Conservation (phyloP, 345 rosid genomes). For the Citrus mangshanensis region DNA sequence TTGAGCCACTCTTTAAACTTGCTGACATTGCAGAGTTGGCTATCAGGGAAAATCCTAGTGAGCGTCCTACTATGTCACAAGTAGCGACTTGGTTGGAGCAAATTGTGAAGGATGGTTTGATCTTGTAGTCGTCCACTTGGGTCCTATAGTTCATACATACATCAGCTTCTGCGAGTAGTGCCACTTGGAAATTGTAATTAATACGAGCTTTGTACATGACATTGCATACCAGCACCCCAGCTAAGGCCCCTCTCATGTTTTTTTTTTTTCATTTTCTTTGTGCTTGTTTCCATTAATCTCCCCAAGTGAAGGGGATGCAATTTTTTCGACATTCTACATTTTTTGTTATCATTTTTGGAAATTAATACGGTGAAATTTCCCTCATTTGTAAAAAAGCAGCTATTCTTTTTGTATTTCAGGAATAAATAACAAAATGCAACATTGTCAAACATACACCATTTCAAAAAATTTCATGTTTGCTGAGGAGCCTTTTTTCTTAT, state of each 20-base stretch:
- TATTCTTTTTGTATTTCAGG: neutral
- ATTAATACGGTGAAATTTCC: neutral
- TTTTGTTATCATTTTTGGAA: conserved; percentile 9
- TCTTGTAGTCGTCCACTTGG: conserved; percentile 33
- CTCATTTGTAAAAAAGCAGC: neutral
- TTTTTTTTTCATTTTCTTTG: neutral
- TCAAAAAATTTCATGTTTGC: neutral
- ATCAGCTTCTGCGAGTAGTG: conserved; percentile 15
- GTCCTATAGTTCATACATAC: conserved; percentile 2
- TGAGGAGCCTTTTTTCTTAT: neutral
- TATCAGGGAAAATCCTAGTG: conserved; percentile 57
- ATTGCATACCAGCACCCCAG: neutral
- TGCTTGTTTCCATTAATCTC: conserved; percentile 14
- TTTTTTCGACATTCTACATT: conserved; percentile 6
- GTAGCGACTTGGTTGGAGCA: conserved; percentile 63
- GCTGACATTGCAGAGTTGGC: conserved; percentile 78
- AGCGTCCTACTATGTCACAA: conserved; percentile 69
- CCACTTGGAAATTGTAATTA: conserved; percentile 44
- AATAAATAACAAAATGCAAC: neutral
- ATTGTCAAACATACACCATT: neutral
- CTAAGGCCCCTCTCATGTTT: neutral
- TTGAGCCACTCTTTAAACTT: conserved; percentile 79
- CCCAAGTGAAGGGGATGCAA: conserved; percentile 21
- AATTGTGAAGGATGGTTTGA: conserved; percentile 60
- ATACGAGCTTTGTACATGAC: conserved; percentile 36